A percentile compares a stretch with the other conserved stretches of the same genome.
phyloP scores from a whole-genome alignment of 352 stramenopile species.

The Pythium utonaiense region DNA sequence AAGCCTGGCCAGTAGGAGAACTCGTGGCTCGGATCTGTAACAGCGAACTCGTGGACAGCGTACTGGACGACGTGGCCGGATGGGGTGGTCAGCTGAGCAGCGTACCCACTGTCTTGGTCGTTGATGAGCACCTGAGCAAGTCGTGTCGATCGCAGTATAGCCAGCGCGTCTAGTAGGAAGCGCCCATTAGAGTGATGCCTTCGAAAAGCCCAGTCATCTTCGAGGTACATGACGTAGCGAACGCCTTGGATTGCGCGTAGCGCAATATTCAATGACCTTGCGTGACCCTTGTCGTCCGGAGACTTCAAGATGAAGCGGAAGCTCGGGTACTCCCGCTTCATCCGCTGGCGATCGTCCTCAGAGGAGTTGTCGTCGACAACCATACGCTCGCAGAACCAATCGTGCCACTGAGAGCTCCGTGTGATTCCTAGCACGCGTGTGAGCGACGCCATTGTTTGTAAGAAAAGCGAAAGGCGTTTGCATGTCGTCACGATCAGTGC shows the following conservation, averaged over 20 bases:
- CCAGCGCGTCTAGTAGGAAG: constrained; percentile 25
- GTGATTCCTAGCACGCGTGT: constrained; percentile 13
- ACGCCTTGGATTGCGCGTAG: constrained; percentile 23
- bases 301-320: constrained; percentile 40
- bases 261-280: constrained; percentile 44
- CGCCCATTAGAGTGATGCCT: too few relatives aligned
- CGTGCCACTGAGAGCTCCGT: background rate
- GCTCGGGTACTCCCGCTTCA: constrained; percentile 30
- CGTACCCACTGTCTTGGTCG: constrained; percentile 37
- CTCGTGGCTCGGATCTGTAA: constrained; percentile 28
- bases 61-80: constrained; percentile 27
- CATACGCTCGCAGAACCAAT: constrained; percentile 39
- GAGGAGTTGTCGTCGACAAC: constrained; percentile 60
- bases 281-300: constrained; percentile 34
- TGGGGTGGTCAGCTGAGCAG: background rate
- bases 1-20: constrained; percentile 67
- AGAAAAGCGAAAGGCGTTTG: constrained; percentile 48
- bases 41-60: constrained; percentile 48
- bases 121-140: constrained; percentile 51
- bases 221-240: constrained; percentile 53
- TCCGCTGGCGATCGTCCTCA: constrained; percentile 28
- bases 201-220: constrained; percentile 59
- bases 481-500: constrained; percentile 60
- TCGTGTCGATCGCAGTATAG: constrained; percentile 19
- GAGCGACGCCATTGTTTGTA: constrained; percentile 31